phyloP scores from a whole-genome alignment of 768 basidiomycete genomes.

The Suillus luteus region DNA sequence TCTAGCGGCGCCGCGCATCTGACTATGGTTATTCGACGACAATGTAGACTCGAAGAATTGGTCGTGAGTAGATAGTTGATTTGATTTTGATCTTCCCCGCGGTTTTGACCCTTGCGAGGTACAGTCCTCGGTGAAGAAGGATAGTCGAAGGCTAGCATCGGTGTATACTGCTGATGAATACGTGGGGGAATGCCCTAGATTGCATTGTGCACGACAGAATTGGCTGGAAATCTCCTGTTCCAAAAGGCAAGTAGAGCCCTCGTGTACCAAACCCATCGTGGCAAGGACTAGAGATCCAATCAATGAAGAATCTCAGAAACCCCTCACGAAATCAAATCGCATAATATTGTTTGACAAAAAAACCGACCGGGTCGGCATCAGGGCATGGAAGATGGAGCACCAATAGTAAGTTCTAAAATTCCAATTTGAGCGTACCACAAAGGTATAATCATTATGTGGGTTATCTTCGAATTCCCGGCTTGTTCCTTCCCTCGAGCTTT shows the following conservation, averaged over 20 bases:
- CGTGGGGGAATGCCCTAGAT: not conserved
- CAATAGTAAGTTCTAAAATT: not conserved
- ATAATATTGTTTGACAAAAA: not conserved
- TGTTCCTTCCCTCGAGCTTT: not conserved
- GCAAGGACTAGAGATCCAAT: not conserved
- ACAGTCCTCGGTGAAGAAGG: not conserved
- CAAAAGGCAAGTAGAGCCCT: not conserved
- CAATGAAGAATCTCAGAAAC: not conserved
- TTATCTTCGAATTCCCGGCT: not conserved
- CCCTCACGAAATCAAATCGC: not conserved
- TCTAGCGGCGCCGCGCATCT: no score
- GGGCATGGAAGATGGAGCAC: not conserved
- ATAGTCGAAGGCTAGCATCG: not conserved
- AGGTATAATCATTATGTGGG: not conserved
- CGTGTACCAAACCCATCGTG: not conserved
- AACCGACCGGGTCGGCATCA: not conserved
- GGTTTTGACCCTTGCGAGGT: not conserved
- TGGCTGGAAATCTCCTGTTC: not conserved
- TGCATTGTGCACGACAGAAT: not conserved
- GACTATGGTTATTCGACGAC: not conserved
- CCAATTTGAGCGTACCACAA: not conserved
- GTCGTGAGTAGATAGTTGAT: not conserved
- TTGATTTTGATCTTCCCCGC: not conserved
- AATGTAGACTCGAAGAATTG: not conserved
- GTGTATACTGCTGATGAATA: not conserved